These are phyloP conservation scores for Pythium dissotocum DNA, from an alignment of 352 stramenopile genomes.

Conservation along the genomic window DNA sequence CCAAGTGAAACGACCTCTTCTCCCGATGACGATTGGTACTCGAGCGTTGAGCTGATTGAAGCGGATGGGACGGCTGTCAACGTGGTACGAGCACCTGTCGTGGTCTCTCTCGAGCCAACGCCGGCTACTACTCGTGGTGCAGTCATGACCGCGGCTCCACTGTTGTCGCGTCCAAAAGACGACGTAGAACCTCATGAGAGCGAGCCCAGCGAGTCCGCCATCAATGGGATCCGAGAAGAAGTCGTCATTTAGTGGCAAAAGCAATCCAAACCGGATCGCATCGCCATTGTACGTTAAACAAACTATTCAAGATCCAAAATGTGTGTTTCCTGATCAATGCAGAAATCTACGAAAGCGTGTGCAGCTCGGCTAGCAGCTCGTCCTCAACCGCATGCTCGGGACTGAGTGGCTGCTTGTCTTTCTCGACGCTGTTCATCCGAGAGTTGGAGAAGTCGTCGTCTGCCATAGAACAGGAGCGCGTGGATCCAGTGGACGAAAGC, in stretches of 20 bases:
- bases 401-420: not conserved
- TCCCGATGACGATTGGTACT: not conserved
- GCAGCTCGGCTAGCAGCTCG: not conserved
- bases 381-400: not conserved
- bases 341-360: not conserved
- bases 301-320: slow-evolving; percentile 1
- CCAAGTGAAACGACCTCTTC: not conserved
- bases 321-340: not conserved
- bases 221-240: slow-evolving; percentile 2
- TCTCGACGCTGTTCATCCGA: not conserved
- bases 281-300: not conserved
- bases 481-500: slow-evolving; percentile 11
- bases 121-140: too few species aligned
- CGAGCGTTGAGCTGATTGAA: not conserved
- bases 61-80: too few species aligned
- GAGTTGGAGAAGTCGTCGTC: slow-evolving; percentile 8
- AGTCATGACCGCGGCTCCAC: not conserved
- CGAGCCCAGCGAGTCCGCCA: not conserved
- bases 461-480: not conserved
- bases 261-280: not conserved
- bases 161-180: not conserved
- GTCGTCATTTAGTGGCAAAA: slow-evolving; percentile 8
- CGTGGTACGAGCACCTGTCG: not conserved
- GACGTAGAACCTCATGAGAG: not conserved
- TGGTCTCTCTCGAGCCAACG: not conserved